Conservation (phyloP, 2,329 filamentous ascomycete genomes). For the Stromatinia cepivora region DNA sequence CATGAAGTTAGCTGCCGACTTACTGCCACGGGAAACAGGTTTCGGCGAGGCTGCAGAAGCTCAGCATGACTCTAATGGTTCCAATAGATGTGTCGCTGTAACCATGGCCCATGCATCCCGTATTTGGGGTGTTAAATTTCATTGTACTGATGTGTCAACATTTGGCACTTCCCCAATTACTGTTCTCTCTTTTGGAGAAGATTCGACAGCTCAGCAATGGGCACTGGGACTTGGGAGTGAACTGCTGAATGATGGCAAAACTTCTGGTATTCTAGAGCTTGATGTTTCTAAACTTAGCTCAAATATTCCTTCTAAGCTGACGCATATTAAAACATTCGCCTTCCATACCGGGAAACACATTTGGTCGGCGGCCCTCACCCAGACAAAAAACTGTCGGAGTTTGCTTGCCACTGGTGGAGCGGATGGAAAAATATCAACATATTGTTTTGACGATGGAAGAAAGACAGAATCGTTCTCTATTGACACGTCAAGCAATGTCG, state of each 20-base stretch:
- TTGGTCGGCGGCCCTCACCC: slow-evolving; percentile 67
- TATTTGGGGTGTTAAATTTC: slow-evolving; percentile 83
- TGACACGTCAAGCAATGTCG: not conserved
- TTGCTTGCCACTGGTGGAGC: slow-evolving; percentile 71
- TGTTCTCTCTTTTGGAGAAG: slow-evolving; percentile 81
- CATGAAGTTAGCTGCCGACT: slow-evolving; percentile 1
- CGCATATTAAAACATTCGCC: slow-evolving; percentile 56
- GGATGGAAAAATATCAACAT: slow-evolving; percentile 66
- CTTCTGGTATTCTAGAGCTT: not conserved
- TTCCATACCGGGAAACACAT: slow-evolving; percentile 87
- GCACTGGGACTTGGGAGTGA: slow-evolving; percentile 23
- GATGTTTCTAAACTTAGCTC: not conserved
- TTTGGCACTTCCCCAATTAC: slow-evolving; percentile 42
- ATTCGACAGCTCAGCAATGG: slow-evolving; percentile 77
- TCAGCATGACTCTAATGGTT: slow-evolving; percentile 38
- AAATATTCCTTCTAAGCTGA: slow-evolving; percentile 42
- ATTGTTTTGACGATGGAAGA: slow-evolving; percentile 13
- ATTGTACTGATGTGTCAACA: slow-evolving; percentile 36
- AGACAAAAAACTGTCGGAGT: not conserved
- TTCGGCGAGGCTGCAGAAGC: slow-evolving; percentile 51
- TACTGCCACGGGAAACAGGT: slow-evolving; percentile 55
- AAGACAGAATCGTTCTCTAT: not conserved
- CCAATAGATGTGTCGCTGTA: slow-evolving; percentile 60
- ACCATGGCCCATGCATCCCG: slow-evolving; percentile 85
- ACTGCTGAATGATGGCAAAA: not conserved